Conservation (phyloP, 78 protist genomes). For the Monosiga brevicollis region DNA sequence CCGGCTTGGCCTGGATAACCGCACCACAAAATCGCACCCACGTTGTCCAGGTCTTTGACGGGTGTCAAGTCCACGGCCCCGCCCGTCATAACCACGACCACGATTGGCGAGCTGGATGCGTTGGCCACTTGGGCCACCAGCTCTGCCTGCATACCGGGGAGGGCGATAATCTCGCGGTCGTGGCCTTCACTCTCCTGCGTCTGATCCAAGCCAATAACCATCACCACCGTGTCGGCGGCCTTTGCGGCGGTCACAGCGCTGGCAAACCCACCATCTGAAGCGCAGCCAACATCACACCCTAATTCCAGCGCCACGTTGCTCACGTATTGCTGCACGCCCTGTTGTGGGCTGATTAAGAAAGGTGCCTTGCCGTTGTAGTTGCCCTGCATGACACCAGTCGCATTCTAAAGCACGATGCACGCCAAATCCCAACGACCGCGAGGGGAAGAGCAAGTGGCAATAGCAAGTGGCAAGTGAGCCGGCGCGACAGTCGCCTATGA, state of each 20-base stretch:
- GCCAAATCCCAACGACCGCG: too few relatives aligned
- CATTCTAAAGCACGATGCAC: too few relatives aligned
- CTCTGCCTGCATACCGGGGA: conserved; percentile 32
- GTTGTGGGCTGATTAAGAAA: not conserved
- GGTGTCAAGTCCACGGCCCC: conserved; percentile 6
- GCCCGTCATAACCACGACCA: conserved; percentile 9
- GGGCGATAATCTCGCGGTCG: conserved; percentile 5
- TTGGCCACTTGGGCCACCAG: not conserved
- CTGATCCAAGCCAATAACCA: conserved; percentile 15
- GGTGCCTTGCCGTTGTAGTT: conserved; percentile 18
- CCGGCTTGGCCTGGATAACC: conserved; percentile 35
- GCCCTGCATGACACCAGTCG: not conserved
- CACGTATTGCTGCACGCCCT: not conserved
- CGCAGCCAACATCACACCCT: not conserved
- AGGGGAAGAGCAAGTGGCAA: too few relatives aligned
- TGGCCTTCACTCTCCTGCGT: conserved; percentile 15
- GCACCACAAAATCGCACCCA: conserved; percentile 1
- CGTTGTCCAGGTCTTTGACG: not conserved
- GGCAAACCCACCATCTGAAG: conserved; percentile 11
- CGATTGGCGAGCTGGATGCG: not conserved
- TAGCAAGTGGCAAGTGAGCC: too few relatives aligned
- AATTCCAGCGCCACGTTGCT: not conserved
- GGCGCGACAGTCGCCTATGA: too few relatives aligned
- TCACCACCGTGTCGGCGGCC: conserved; percentile 14
- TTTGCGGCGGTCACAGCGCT: conserved; percentile 16